Evolutionary conservation across 441 rosid genomes (phyloP), one percentile per base, ranked within the genome.

Genomic region (Dalechampia spathulata): DNA sequence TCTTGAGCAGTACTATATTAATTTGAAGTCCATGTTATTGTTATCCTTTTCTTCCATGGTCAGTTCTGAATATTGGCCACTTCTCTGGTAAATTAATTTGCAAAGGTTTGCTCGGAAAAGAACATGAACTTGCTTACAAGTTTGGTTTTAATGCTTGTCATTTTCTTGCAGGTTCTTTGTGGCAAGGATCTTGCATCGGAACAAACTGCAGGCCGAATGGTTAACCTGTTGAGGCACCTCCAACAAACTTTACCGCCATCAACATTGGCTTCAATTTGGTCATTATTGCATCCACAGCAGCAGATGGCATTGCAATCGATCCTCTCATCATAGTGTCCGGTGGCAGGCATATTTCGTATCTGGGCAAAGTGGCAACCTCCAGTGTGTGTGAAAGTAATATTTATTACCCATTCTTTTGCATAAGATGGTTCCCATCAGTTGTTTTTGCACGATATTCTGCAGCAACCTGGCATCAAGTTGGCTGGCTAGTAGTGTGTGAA

Each of bases 171-270:
- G 92, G 90, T 86, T 60, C 78, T 83, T 23, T 76, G 96, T 49
- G 86, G 94, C 37, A 90, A 87, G 67, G 91, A 90, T 75, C 74
- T 90, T 62, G 92, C 86, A 45, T 81, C 94, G 19, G 94, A 80
- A 67, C 88, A 83, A 65, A 94, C 98, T 13, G 75, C 81, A 54
- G 63, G 83, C 48, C 75, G 96, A 49, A 94, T 90, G 90, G 77
- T 90, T 9, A 82, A 68, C 72, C 63, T 87, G 67, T 74, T 86
- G 71, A 80, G 86, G 70, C 91, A 89, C 71, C 96, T 92, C 47
- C 94, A 87, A 76, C 95, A 84, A 72, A 85, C 98, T 7, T 72
- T 90, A 59, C 98, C 98, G n/a, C 88, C 96, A 2, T 68, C 84
- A 20, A 78, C 96, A 16, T 72, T 90, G 76, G 95, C 96, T 38